Evolutionary conservation across 495 filamentous ascomycete genomes (phyloP).

Genomic region (Penicillium malachiteum): DNA sequence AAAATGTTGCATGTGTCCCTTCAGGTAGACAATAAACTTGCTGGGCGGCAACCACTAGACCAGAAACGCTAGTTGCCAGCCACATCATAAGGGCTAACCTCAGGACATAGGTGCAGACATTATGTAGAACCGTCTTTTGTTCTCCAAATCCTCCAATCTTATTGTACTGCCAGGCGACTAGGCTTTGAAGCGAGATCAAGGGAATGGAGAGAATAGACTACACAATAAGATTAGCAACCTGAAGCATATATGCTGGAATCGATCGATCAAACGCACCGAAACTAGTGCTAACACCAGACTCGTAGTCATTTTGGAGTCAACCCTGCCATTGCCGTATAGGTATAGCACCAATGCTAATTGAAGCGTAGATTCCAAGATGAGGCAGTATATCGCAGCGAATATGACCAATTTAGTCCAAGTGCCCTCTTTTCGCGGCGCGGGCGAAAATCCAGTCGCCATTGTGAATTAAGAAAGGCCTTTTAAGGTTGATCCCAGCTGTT

Average conservation of each 20-base stretch:
- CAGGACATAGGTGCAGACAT: constrained; percentile 40
- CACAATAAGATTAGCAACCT: constrained; percentile 4
- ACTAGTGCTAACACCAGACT: constrained; percentile 40
- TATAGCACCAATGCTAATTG: constrained; percentile 40
- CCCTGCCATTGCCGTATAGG: constrained; percentile 36
- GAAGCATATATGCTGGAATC: not conserved
- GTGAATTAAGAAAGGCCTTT: constrained; percentile 7
- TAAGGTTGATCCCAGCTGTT: too few relatives aligned
- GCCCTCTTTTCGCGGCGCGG: constrained; percentile 28
- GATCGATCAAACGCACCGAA: constrained; percentile 29
- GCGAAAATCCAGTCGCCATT: constrained; percentile 30
- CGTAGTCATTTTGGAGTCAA: constrained; percentile 45
- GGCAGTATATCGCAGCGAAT: constrained; percentile 40
- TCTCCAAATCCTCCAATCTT: constrained; percentile 36
- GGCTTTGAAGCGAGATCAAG: constrained; percentile 40
- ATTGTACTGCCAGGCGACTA: constrained; percentile 48
- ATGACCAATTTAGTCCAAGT: constrained; percentile 44
- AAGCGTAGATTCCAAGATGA: constrained; percentile 40
- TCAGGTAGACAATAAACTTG: constrained; percentile 39
- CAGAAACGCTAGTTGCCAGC: constrained; percentile 42
- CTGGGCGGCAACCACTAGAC: constrained; percentile 42
- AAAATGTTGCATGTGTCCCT: constrained; percentile 28
- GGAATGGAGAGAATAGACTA: constrained; percentile 44
- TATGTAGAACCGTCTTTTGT: constrained; percentile 36
- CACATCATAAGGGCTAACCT: constrained; percentile 39